Evolutionary conservation across 2,329 filamentous ascomycete species (phyloP), one percentile per base, ranked within the genome.

Genomic region (Pochonia chlamydosporia): DNA sequence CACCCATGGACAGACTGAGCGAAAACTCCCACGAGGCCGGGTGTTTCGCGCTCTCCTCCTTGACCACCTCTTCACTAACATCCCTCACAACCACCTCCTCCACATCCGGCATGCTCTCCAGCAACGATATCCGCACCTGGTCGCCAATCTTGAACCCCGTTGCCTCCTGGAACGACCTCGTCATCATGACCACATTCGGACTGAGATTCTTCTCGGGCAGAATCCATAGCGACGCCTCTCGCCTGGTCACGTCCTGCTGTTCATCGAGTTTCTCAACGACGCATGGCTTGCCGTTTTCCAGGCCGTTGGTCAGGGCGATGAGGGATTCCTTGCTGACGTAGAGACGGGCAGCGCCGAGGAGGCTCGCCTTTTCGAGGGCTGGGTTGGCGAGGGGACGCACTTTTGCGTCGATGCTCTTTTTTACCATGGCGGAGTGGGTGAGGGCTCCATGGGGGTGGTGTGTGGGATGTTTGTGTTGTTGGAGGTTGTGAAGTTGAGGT

Each of bases 121-220:
- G 70, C 21, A 91, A 76, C 7, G 75, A 73, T 41, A 95, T 71
- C 28, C 66, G 66, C 28, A 78, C 69, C 43, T 81, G 77, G 42
- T 90, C 86, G 14, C 82, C 82, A 4, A 93, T 71, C 51, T 85
- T 84, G 56, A 95, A 78, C 1, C 80, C 81, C 54, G 86, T 86
- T 6, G 81, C 77, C 30, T 87, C 84, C 52, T 87, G 84, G 46
- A 95, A 80, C 5, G 81, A 74, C 52, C 87, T 84, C 20, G 87
- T 84, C 70, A 88, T 80, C 72, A 91, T 76, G 43, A 87, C 72
- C 48, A 89, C 74, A 52, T 84, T 78, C 54, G 80, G 81, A 59
- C 82, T 78, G 54, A 89, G 71, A 57, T 83, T 82, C 61, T 84
- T 76, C 39, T 75, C 73, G 2, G 74, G 70, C 14, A 75, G 63